Evolutionary conservation across 768 basidiomycete species (phyloP), one percentile per base, ranked within the genome.

Genomic region (Phaeotremella fagi): DNA sequence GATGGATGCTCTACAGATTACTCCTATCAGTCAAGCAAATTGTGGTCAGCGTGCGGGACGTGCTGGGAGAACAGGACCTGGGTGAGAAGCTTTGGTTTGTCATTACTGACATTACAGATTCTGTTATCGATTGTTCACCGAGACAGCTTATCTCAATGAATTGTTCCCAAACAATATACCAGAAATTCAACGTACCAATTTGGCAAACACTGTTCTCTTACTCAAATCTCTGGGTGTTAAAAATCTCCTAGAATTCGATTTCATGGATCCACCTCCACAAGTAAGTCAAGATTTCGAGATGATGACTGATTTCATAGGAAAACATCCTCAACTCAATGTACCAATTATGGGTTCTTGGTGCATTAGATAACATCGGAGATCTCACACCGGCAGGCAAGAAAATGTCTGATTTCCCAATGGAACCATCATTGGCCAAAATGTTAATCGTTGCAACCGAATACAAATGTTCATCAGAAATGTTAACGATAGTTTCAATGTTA

Each of bases 221-320:
- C 80, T 99, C 54, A 99, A 98, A 72, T 92, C 92, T 2, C 79
- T 99, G 4, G 94, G 95, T 9, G 95, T 99, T 36, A 95, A 95
- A 78, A 90, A 98, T 71, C 76, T 97, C 36, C 80, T 99, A 20
- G 94, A 99, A 75, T 99, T 98, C 68, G 94, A 98, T 75, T 99
- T 99, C 71, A 98, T 99, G 95, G 95, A 99, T 72, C 95, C 95
- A n/a, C 95, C 95, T 20, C 95, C 95, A n/a, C 91, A 94, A 81
- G 88, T 85, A 63, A 50, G 74, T 18, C 22, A 11, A 9, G 15
- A 9, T 36, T 5, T 3, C 4, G 20, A 28, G 20, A 23, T 45
- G 24, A n/a, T n/a, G n/a, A 29, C 18, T 38, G n/a, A 6, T 3
- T 26, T 25, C 28, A 11, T 59, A 91, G 85, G 88, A 89, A 48